A percentile compares a stretch with the other conserved stretches of the same genome.
phyloP scores from a whole-genome alignment of 1,139 yeast species.

The Saccharomyces hybrid region DNA sequence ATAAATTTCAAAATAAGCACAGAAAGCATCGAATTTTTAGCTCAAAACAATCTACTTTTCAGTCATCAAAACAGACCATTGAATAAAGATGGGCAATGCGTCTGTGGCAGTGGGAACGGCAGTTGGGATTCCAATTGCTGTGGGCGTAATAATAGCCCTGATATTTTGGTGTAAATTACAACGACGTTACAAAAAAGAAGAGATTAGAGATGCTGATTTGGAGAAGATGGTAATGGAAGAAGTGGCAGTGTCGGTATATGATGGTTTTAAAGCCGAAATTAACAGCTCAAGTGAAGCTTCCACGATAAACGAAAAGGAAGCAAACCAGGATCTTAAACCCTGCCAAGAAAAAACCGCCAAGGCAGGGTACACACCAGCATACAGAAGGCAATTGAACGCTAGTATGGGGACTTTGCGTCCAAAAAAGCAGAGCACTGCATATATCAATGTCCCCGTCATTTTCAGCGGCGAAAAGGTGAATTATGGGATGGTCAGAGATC shows the following conservation, averaged over 20 bases:
- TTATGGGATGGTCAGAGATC: constrained; percentile 1
- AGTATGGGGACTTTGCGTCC: neutral
- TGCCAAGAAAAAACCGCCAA: neutral
- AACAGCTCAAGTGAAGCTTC: constrained; percentile 21
- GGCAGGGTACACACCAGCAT: neutral
- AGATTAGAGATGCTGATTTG: constrained; percentile 4
- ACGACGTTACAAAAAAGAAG: constrained; percentile 29
- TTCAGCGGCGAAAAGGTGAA: constrained; percentile 1
- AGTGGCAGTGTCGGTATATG: constrained; percentile 16
- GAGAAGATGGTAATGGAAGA: constrained; percentile 10
- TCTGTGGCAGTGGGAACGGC: constrained; percentile 38
- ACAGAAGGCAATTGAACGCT: neutral
- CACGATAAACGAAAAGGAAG: constrained; percentile 8
- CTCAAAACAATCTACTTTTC: neutral
- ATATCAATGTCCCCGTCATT: neutral
- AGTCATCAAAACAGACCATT: neutral
- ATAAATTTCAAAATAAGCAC: neutral
- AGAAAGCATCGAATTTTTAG: neutral
- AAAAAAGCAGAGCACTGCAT: neutral
- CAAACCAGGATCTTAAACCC: constrained; percentile 1
- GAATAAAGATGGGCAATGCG: constrained; percentile 13
- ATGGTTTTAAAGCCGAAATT: constrained; percentile 18
- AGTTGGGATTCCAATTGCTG: constrained; percentile 35
- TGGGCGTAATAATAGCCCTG: constrained; percentile 27
- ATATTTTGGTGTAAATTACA: constrained; percentile 31